Evolutionary conservation across 208 protist species (phyloP).

Genomic region (Crithidia expoeki): DNA sequence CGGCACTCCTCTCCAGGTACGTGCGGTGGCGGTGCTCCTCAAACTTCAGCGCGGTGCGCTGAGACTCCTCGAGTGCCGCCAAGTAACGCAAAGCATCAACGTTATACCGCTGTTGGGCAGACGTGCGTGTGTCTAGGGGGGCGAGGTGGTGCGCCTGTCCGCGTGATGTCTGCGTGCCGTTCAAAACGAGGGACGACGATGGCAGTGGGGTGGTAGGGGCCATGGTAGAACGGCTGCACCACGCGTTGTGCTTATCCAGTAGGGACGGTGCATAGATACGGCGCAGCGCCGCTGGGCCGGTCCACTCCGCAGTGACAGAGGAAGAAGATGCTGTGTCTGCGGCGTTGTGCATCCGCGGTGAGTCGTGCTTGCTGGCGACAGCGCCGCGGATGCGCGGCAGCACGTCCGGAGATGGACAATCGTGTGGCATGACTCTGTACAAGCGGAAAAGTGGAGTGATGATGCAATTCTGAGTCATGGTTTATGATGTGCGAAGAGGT

Average conservation of each 20-base stretch:
- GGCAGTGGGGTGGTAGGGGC: neutral
- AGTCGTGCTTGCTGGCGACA: neutral
- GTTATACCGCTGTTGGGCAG: constrained; percentile 1
- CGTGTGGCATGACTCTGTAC: neutral
- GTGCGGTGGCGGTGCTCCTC: constrained; percentile 25
- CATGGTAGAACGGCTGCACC: neutral
- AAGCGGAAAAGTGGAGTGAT: neutral
- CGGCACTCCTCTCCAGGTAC: neutral
- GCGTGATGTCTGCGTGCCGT: neutral
- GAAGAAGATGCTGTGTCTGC: neutral
- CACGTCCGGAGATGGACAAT: neutral
- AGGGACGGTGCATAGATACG: constrained; percentile 9
- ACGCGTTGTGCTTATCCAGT: neutral
- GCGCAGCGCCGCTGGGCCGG: constrained; percentile 8
- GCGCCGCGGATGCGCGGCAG: constrained; percentile 5
- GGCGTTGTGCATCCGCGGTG: neutral
- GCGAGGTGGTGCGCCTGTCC: constrained; percentile 14
- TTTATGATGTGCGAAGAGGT: too few relatives aligned
- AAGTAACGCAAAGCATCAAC: constrained; percentile 24
- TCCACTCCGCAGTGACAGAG: constrained; percentile 1
- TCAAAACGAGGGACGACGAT: neutral
- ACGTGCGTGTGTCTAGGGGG: constrained; percentile 5
- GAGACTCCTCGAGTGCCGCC: constrained; percentile 35
- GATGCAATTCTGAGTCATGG: too few relatives aligned
- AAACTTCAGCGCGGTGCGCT: constrained; percentile 36